Evolutionary conservation across 345 rosid species (phyloP), one percentile per base, ranked within the genome.

Genomic region (Citrus sp.): DNA sequence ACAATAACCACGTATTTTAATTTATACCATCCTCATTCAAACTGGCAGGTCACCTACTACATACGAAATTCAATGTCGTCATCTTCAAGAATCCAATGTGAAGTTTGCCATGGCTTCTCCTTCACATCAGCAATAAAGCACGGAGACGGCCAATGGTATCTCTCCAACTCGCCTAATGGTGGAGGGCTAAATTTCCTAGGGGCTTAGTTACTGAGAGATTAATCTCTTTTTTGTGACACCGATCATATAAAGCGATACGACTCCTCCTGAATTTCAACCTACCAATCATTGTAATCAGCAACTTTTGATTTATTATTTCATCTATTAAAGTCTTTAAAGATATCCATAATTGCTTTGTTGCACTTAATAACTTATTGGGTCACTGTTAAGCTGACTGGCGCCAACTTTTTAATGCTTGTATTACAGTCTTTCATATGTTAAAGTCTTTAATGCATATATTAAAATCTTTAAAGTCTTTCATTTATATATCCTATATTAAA

Each of bases 11-110:
- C 32, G 34, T 30, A 18, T 51, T 71, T 51, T 5, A 54, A 54
- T 54, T 28, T 9, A 49, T 35, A 49, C 62, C 21, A 42, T 42
- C 13, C 3, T 49, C 14, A 22, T 75, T 75, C 78, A 49, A 75
- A 65, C 46, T 21, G 32, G 61, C 28, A 63, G 78, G 71, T 60
- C 78, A 65, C 67, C 70, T 58, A 73, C 76, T n/a, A 58, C 58
- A 58, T 13, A 65, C 27, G 27, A 35, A 74, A 35, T 74, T 61
- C 56, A 40, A 27, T 18, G 61, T 74, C 49, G 70, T 65, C 49
- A 32, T 51, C 46, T 34, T 13, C 46, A 46, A 75, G 78, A 64
- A 75, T 75, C 78, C 71, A 46, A 75, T 49, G 71, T n/a, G n/a
- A 51, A 75, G 21, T 27, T 37, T 1, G 73, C n/a, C n/a, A 6